Evolutionary conservation across 2,329 filamentous ascomycete genomes (phyloP), one percentile per base, ranked within the genome.

Genomic region (Venturia asperata): DNA sequence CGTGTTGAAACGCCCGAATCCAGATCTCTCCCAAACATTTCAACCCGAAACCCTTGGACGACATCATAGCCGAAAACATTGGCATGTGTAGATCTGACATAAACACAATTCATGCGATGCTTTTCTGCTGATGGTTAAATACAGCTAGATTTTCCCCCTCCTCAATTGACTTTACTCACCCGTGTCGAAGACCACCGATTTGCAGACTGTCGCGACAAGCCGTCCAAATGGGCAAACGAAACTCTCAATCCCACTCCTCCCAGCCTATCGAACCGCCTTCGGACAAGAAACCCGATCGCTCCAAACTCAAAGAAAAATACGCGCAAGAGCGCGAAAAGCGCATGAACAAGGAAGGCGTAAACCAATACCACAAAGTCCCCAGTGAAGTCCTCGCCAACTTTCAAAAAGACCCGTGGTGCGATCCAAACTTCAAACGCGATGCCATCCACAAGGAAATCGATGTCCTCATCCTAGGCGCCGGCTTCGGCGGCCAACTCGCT

Each of bases 401-500:
- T 17, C 63, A 55, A 30, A 58, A 27, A 27, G 63, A 64, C 37
- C 63, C 63, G 5, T 64, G 63, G 63, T 47, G 19, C 37, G 52
- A 64, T 39, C 47, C 47, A 27, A 49, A 24, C 13, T 39, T 39
- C 21, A 58, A 65, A 37, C 68, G 73, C 19, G 70, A 71, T 27
- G 67, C 72, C 1, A 67, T 74, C 17, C 66, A 71, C 24, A 71
- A 72, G 66, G 69, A 71, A 13, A 24, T 47, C 65, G 70, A 69
- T 67, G 45, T 72, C 24, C 67, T 77, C n/a, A 76, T 81, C 43
- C 69, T 80, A 15, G 79, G 80, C 9, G 78, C 75, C 11, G 80
- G 80, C 1, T 79, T 75, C 67, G 76, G 76, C 7, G 79, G 78
- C 5, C 74, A 80, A 37, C 69, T 80, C 5, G 75, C 74, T 64